Evolutionary conservation across 1,284 basidiomycete species (phyloP).

Genomic region (Apiotrichum gamsii): DNA sequence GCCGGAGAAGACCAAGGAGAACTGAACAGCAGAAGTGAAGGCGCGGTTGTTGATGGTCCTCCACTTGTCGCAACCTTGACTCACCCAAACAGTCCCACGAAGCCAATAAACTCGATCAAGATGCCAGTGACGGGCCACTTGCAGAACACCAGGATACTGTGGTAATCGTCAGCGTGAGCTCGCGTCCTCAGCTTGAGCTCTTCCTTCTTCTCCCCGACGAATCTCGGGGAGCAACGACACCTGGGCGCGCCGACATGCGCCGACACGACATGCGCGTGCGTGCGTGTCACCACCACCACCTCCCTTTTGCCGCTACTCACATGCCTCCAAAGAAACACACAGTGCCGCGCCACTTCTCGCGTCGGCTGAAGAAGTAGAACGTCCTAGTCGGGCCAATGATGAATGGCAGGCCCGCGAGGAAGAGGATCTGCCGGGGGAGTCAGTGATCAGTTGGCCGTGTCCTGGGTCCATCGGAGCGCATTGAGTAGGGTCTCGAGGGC

Average conservation of each 20-base stretch:
- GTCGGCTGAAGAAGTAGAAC: constrained; percentile 95
- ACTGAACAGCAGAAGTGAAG: too few relatives aligned
- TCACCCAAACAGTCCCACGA: constrained; percentile 95
- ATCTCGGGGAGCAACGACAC: too few relatives aligned
- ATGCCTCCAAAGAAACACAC: constrained; percentile 86
- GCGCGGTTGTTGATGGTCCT: not conserved
- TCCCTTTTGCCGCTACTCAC: constrained; percentile 27
- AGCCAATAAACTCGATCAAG: constrained; percentile 89
- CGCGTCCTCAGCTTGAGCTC: not conserved
- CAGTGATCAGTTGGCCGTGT: too few relatives aligned
- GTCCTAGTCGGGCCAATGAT: constrained; percentile 96
- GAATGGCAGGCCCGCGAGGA: constrained; percentile 81
- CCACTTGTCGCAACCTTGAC: constrained; percentile 36
- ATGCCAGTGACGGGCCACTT: constrained; percentile 93
- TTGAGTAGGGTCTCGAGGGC: too few relatives aligned
- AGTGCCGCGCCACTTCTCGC: constrained; percentile 93
- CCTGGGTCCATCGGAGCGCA: too few relatives aligned
- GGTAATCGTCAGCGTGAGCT: not conserved
- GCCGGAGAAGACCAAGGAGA: too few relatives aligned
- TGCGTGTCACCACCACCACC: too few relatives aligned
- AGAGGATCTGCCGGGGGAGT: constrained; percentile 67
- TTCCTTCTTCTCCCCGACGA: too few relatives aligned
- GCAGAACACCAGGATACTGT: constrained; percentile 55
- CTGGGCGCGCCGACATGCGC: not conserved
- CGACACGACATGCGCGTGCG: too few relatives aligned